Evolutionary conservation across 108 stramenopile species (phyloP), one percentile per base, ranked within the genome.

Genomic region (Nitzschia sp.): DNA sequence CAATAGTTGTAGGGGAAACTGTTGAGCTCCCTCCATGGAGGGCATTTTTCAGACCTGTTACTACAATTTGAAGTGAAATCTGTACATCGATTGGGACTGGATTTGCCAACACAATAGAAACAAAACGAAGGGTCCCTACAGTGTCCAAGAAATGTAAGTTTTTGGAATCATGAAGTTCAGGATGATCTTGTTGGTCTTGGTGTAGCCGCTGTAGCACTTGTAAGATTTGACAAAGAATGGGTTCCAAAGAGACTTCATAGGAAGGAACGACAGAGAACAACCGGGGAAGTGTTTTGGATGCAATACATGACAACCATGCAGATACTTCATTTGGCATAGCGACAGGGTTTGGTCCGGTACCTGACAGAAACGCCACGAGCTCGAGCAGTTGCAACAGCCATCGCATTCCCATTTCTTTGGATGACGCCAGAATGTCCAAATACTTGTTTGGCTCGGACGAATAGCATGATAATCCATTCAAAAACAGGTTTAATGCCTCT

Each of bases 371-470:
- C 6, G 50, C 46, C 38, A 59, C 72, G 44, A 79, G 26, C 37
- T 79, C 78, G 1, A 79, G 41, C n/a, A 79, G 48, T 21, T 62
- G 34, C 39, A 59, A 29, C 25, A 74, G 25, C 79, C 73, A 80
- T 67, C 65, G 57, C 38, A 63, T 67, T 9, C 69, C 73, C 5
- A 75, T 17, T 69, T 74, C 79, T 41, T 70, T 80, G 52, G 66
- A 55, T 8, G 66, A 44, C 26, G 48, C 37, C 37, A 39, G 40
- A 11, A 29, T 29, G 7, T 65, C 46, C 48, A 51, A 40, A 3
- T 14, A 14, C 1, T 34, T 40, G 65, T 11, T 2, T 19, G 29
- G 22, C 14, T 11, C 22, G 50, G 21, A 8, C 7, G 22, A 39
- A n/a, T 53, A 55, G 10, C 56, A 72, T 6, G 60, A 40, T 8